These are phyloP conservation scores for Mangifera indica DNA, from an alignment of 345 rosid genomes.

Conservation along the genomic window DNA sequence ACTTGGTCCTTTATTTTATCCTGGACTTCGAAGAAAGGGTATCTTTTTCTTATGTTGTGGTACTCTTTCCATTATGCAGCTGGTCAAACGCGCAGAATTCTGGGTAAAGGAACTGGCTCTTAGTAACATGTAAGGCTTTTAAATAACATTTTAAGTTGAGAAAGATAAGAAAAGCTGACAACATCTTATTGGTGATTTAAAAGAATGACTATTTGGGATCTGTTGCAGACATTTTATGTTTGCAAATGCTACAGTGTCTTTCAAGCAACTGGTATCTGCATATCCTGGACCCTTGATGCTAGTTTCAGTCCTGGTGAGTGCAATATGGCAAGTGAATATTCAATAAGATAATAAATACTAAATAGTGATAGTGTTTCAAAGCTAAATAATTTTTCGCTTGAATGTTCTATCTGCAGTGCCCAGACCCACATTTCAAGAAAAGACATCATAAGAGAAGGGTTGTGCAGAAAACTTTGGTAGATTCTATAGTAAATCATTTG, in stretches of 20 bases:
- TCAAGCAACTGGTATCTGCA: conserved; percentile 50
- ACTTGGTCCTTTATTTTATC: conserved; percentile 8
- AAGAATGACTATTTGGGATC: conserved; percentile 20
- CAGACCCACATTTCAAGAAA: conserved; percentile 97
- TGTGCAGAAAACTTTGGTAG: conserved; percentile 71
- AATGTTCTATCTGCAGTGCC: conserved; percentile 57
- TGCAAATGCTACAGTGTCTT: conserved; percentile 82
- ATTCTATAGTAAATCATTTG: conserved; percentile 53
- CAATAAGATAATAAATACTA: neutral
- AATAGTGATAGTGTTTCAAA: neutral
- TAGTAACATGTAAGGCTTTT: conserved; percentile 58
- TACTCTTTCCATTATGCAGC: conserved; percentile 43
- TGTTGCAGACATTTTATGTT: conserved; percentile 72
- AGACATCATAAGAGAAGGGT: conserved; percentile 91
- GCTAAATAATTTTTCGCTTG: neutral
- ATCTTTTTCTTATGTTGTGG: conserved; percentile 17
- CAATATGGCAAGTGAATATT: neutral
- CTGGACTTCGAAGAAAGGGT: conserved; percentile 6
- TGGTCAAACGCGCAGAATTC: conserved; percentile 70
- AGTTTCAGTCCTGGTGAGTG: conserved; percentile 83
- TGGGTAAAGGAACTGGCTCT: conserved; percentile 82
- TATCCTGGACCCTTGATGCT: conserved; percentile 81
- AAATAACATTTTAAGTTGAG: conserved; percentile 5
- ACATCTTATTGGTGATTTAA: conserved; percentile 17
- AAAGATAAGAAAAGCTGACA: neutral